Evolutionary conservation across 495 filamentous ascomycete species (phyloP).

Genomic region (Trichoderma virens): DNA sequence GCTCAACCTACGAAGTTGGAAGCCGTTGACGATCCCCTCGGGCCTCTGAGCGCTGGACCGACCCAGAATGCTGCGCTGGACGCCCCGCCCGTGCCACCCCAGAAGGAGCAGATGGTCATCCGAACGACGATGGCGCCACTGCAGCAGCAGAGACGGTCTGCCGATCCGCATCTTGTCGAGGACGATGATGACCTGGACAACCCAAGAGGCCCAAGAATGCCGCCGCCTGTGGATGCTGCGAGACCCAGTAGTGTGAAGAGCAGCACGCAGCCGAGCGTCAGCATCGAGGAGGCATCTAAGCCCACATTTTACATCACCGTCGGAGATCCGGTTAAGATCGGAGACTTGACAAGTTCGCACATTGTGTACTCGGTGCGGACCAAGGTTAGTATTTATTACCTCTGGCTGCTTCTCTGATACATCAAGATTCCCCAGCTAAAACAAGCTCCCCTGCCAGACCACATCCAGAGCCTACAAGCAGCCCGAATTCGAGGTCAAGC

Average conservation of each 20-base stretch:
- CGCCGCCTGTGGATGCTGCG: slow-evolving; percentile 69
- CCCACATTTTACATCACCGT: slow-evolving; percentile 88
- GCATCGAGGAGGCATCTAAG: slow-evolving; percentile 81
- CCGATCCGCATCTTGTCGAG: slow-evolving; percentile 49
- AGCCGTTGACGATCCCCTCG: slow-evolving; percentile 78
- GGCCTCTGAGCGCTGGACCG: slow-evolving; percentile 82
- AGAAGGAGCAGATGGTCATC: slow-evolving; percentile 67
- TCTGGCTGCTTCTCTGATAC: neutral
- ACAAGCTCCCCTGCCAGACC: slow-evolving; percentile 45
- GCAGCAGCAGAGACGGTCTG: slow-evolving; percentile 40
- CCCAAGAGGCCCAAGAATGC: slow-evolving; percentile 49
- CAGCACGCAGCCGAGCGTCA: slow-evolving; percentile 72
- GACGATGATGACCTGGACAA: slow-evolving; percentile 52
- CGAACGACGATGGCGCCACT: slow-evolving; percentile 42
- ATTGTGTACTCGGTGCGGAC: slow-evolving; percentile 95
- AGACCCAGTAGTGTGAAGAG: slow-evolving; percentile 43
- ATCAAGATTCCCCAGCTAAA: neutral
- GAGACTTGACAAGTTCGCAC: slow-evolving; percentile 91
- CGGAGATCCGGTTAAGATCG: slow-evolving; percentile 95
- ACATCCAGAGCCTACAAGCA: slow-evolving; percentile 92
- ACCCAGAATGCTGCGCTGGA: slow-evolving; percentile 39
- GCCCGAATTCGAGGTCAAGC: slow-evolving; percentile 81
- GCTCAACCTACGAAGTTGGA: slow-evolving; percentile 78
- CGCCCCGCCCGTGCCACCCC: slow-evolving; percentile 77
- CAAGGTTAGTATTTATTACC: slow-evolving; percentile 50